These are phyloP conservation scores for Amanita fuliginea DNA, from an alignment of 768 basidiomycete genomes.

Conservation along the genomic window DNA sequence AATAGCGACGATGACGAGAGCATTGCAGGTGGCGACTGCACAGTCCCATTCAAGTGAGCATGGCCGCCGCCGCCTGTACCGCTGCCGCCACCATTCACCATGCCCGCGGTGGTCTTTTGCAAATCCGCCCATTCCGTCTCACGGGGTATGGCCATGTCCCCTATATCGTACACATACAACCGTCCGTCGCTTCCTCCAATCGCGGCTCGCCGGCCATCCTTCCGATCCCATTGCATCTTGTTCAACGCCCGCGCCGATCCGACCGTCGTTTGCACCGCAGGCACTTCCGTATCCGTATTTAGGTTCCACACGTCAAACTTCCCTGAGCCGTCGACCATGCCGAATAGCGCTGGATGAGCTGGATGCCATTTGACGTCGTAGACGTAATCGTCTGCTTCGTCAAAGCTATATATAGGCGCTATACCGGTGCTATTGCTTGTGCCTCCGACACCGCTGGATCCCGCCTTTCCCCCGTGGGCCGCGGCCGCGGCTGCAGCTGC, in stretches of 20 bases:
- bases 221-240: constrained; percentile 91
- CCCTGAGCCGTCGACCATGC: constrained; percentile 88
- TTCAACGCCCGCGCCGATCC: constrained; percentile 81
- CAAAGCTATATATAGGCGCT: constrained; percentile 84
- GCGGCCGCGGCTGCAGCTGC: constrained; percentile 53
- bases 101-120: constrained; percentile 74
- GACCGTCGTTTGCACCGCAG: constrained; percentile 77
- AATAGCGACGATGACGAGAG: constrained; percentile 3
- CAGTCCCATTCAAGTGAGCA: constrained; percentile 29
- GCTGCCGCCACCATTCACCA: constrained; percentile 41
- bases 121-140: constrained; percentile 93
- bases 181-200: constrained; percentile 89
- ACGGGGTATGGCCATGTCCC: constrained; percentile 78
- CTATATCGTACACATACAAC: constrained; percentile 91
- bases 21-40: constrained; percentile 11
- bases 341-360: constrained; percentile 87
- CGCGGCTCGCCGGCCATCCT: constrained; percentile 84
- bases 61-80: not conserved
- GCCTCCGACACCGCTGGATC: not conserved
- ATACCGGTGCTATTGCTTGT: constrained; percentile 19
- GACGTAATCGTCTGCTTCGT: constrained; percentile 97
- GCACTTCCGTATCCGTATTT: constrained; percentile 95
- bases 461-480: constrained; percentile 22
- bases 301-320: constrained; percentile 97
- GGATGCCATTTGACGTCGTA: constrained; percentile 99